Percentiles rank a stretch among this genome's conserved stretches.
These are phyloP conservation scores for Solanum neorickii DNA, from an alignment of 257 asterid genomes.

Conservation along the genomic window DNA sequence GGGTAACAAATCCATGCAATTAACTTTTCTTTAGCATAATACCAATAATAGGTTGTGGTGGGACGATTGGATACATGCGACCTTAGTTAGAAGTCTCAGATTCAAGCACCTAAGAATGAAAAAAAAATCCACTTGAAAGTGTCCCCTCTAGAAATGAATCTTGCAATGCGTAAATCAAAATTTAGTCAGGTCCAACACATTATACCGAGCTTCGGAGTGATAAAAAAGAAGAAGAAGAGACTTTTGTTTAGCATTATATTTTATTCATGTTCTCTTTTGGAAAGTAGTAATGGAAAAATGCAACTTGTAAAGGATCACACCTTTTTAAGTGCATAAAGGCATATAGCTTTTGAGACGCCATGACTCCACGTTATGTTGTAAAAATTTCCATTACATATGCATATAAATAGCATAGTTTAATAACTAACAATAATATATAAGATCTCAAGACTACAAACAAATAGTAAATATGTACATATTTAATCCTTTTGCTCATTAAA, in stretches of 20 bases:
- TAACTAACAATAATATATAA: background rate
- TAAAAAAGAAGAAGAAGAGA: background rate
- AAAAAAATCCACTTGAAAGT: no score
- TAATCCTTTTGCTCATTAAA: background rate
- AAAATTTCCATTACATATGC: background rate
- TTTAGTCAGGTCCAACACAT: background rate
- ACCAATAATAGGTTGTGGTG: background rate
- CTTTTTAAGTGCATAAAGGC: background rate
- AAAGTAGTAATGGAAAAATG: background rate
- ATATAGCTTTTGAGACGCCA: background rate
- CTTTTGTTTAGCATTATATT: background rate
- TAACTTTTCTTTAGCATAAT: background rate
- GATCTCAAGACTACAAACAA: background rate
- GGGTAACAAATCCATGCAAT: background rate
- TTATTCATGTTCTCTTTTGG: background rate
- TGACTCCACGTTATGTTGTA: background rate
- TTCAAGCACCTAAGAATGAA: no score
- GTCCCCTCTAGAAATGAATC: background rate
- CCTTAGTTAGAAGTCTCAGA: background rate
- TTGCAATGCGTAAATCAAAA: background rate
- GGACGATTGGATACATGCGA: no score
- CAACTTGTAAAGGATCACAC: background rate
- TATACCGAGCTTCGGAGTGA: accelerated
- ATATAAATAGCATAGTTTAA: background rate
- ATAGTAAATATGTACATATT: background rate